phyloP scores from a whole-genome alignment of 129 eudicot genomes.

The Arctium lappa region DNA sequence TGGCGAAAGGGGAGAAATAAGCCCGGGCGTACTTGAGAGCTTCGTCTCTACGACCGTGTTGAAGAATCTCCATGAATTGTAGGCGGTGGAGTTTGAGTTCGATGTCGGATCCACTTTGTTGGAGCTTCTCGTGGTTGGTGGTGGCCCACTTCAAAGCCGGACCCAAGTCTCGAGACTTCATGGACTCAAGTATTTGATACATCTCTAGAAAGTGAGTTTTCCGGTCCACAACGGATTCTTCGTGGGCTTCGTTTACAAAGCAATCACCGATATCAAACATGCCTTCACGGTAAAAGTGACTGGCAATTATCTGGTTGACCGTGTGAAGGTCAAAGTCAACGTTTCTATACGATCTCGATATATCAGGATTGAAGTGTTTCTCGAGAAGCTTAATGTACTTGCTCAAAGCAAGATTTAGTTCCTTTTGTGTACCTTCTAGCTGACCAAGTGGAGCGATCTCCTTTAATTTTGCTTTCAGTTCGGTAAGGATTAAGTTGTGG shows the following conservation, averaged over 20 bases:
- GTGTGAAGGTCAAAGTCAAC: constrained; percentile 59
- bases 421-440: constrained; percentile 75
- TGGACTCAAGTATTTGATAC: constrained; percentile 70
- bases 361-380: constrained; percentile 74
- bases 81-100: constrained; percentile 67
- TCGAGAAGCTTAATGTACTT: constrained; percentile 81
- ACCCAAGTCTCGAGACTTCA: constrained; percentile 62
- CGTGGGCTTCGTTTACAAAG: constrained; percentile 52
- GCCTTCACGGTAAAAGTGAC: constrained; percentile 82
- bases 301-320: constrained; percentile 65
- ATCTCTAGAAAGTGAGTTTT: constrained; percentile 65
- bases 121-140: constrained; percentile 49
- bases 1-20: constrained; percentile 50
- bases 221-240: constrained; percentile 37
- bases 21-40: constrained; percentile 65
- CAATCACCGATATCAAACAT: constrained; percentile 71
- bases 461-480: constrained; percentile 60
- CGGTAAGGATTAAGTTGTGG: constrained; percentile 44
- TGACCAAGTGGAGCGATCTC: constrained; percentile 63
- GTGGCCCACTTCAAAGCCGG: constrained; percentile 83
- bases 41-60: constrained; percentile 53
- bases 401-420: constrained; percentile 65
- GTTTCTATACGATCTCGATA: constrained; percentile 75
- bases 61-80: constrained; percentile 66
- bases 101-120: constrained; percentile 59